These are phyloP conservation scores for Neonectria neomacrospora DNA, from an alignment of 2,329 filamentous ascomycete species.

Conservation along the genomic window DNA sequence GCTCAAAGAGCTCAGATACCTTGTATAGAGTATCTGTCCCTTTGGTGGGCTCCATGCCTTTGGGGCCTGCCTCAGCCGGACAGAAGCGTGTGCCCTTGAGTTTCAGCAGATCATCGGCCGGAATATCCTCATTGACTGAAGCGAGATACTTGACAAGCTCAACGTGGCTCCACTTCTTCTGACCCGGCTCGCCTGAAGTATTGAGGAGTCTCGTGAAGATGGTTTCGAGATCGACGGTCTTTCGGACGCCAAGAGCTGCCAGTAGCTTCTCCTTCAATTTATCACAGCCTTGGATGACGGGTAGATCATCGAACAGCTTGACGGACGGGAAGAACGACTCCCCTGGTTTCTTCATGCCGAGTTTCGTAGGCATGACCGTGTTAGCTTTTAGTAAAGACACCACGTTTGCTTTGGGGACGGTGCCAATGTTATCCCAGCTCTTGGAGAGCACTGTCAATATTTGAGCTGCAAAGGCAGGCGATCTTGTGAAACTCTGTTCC, in stretches of 20 bases:
- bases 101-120: constrained; percentile 80
- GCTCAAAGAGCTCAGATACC: constrained; percentile 84
- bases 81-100: constrained; percentile 84
- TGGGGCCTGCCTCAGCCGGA: constrained; percentile 75
- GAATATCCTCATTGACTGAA: constrained; percentile 90
- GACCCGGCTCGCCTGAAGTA: constrained; percentile 62
- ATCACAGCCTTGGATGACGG: constrained; percentile 79
- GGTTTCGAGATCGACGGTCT: constrained; percentile 93
- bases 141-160: constrained; percentile 95
- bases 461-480: constrained; percentile 78
- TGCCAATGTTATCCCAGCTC: constrained; percentile 84
- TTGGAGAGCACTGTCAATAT: constrained; percentile 86
- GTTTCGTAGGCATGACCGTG: constrained; percentile 87
- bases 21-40: constrained; percentile 70
- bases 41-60: constrained; percentile 64
- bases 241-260: constrained; percentile 84
- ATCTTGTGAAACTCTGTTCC: constrained; percentile 76
- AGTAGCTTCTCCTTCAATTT: constrained; percentile 93
- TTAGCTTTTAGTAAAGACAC: constrained; percentile 71
- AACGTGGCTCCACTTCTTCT: constrained; percentile 86
- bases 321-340: constrained; percentile 96
- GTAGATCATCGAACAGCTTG: constrained; percentile 93
- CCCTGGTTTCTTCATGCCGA: constrained; percentile 85
- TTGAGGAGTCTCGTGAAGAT: constrained; percentile 89
- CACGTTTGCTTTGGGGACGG: constrained; percentile 72